Evolutionary conservation across 2,329 filamentous ascomycete genomes (phyloP), one percentile per base, ranked within the genome.

Genomic region (Albifimbria verrucaria): DNA sequence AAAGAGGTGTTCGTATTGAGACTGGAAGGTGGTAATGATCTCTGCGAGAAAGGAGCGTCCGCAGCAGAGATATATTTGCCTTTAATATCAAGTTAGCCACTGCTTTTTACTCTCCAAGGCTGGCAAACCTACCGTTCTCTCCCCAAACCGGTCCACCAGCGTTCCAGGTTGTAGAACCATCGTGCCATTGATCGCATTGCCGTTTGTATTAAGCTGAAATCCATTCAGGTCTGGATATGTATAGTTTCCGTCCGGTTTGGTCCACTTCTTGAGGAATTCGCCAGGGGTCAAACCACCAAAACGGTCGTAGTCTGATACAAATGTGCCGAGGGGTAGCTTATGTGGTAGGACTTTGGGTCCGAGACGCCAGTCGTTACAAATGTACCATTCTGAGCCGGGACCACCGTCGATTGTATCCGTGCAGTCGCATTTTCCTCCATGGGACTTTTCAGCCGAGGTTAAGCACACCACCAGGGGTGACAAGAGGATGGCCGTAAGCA

Each of bases 81-180:
- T 65, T 21, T n/a, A 6, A 42, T 7, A 4, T 4, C 12, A 2
- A 21, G 26, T 63, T 47, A 63, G 52, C 9, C 3, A 2, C 3
- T 4, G 1, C 11, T 39, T 18, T 26, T 20, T 39, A 15, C 10
- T 4, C 20, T 23, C 4, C 24, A 32, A 3, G 1, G 12, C n/a
- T n/a, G 20, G 22, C 2, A 51, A 54, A 26, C 0, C 48, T 64
- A 45, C 77, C 77, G 46, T 65, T 67, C 56, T 78, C 76, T 10
- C 66, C 1, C 77, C 77, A 48, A 80, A 80, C 2, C 77, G 68
- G 59, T 80, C 77, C 2, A 81, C 55, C 22, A 76, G 64, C n/a
- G 70, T 67, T 12, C 75, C 77, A 0, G 62, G 62, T 2, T 57
- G 54, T 0, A 81, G 61, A 1, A 70, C 70, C 54, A 74, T 65